Evolutionary conservation across 805 yeast genomes (phyloP), one percentile per base, ranked within the genome.

Genomic region (Teunomyces tritomae): DNA sequence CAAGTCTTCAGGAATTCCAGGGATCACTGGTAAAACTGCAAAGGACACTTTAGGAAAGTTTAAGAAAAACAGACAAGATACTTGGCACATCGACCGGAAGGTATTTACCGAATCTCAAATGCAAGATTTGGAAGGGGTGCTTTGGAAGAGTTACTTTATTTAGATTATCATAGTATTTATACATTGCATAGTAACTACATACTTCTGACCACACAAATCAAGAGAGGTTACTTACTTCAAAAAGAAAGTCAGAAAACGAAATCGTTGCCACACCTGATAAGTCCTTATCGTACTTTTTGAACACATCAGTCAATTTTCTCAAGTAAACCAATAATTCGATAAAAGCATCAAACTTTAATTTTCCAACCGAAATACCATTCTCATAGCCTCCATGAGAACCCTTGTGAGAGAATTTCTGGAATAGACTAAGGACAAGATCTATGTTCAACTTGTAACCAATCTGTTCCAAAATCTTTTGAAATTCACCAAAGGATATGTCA

Each of bases 71-170:
- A 79, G 98, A 54, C 95, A 91, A 49, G 99, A 92, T 58, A 89
- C 97, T 0, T 92, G 99, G 99, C 96, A 88, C 58, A 80, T 89
- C 49, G 99, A 92, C 62, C 78, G 86, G 50, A 75, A 75, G 54
- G 81, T 78, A 10, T 94, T 92, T 63, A 81, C 83, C 7, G 80
- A 77, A 43, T 88, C 85, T 4, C 95, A 92, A 65, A 72, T 90
- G 44, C 94, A 89, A 60, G 96, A 89, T 62, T 70, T 92, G 39
- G 99, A 92, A 64, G 99, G 99, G 36, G 97, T 92, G 3, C 67
- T 91, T 26, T 86, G 96, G 87, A 86, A 87, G 63, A 88, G 96
- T 62, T 92, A 94, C 62, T 91, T 89, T 65, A 89, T 92, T 7
- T 89, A 70, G 17, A 37, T 33, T 14, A 17, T 37, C 27, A 11